phyloP scores from a whole-genome alignment of 495 filamentous ascomycete species.

The Terfezia boudieri region DNA sequence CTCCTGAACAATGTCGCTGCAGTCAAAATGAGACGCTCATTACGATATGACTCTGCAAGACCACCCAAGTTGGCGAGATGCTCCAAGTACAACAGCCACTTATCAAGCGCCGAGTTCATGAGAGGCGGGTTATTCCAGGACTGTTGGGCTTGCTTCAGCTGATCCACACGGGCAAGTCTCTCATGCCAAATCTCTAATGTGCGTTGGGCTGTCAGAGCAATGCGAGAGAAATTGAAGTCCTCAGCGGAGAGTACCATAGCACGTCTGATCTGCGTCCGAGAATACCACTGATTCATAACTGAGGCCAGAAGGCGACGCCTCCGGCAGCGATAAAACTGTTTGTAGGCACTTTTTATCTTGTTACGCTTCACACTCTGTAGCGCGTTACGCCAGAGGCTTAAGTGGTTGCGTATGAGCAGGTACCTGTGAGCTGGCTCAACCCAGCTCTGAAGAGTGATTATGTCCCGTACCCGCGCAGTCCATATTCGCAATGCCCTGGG shows the following conservation, averaged over 20 bases:
- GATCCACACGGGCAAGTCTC: not conserved
- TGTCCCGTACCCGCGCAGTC: not conserved
- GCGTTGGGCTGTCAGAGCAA: not conserved
- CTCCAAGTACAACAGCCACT: not conserved
- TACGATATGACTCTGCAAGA: not conserved
- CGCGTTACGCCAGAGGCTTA: not conserved
- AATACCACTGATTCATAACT: not conserved
- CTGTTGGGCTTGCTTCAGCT: not conserved
- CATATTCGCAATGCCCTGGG: not conserved
- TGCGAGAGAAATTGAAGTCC: not conserved
- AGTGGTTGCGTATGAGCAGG: not conserved
- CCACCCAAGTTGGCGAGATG: not conserved
- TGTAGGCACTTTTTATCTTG: not conserved
- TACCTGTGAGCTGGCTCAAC: not conserved
- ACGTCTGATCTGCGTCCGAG: not conserved
- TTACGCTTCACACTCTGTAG: not conserved
- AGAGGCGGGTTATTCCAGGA: not conserved
- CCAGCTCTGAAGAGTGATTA: not conserved
- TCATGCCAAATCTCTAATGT: not conserved
- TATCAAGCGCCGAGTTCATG: not conserved
- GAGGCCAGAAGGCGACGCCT: not conserved
- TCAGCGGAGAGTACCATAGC: not conserved
- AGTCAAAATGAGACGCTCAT: not conserved
- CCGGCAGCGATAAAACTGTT: not conserved
- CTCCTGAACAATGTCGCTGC: not conserved